Conservation (phyloP, 106 monocot genomes). For the Ottelia alismoides region DNA sequence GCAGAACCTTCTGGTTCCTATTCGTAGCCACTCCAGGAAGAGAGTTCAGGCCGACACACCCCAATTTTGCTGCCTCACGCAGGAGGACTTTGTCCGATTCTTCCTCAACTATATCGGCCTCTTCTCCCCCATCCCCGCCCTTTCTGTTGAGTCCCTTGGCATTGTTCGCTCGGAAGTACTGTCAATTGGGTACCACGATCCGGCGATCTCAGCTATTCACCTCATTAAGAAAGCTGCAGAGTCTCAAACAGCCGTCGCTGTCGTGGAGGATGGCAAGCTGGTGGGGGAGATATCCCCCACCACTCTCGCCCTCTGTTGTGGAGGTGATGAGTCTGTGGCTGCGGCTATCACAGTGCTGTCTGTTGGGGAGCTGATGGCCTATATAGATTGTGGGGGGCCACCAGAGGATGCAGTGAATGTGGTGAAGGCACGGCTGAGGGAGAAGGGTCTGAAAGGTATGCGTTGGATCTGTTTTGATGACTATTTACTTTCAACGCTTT, state of each 20-base stretch:
- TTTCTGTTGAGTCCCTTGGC: conserved; percentile 35
- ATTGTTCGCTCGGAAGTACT: conserved; percentile 34
- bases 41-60: conserved; percentile 1
- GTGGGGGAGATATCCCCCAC: conserved; percentile 56
- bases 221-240: conserved; percentile 31
- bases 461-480: no score
- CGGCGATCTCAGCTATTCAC: conserved; percentile 39
- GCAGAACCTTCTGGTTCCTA: conserved; percentile 31
- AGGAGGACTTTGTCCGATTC: conserved; percentile 53
- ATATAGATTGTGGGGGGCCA: conserved; percentile 46
- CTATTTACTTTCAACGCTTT: no score
- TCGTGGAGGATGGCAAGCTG: conserved; percentile 37
- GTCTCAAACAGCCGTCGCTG: conserved; percentile 40
- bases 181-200: conserved; percentile 22
- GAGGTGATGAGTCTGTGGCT: conserved; percentile 38
- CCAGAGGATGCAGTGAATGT: conserved; percentile 21
- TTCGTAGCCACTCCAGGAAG: conserved; percentile 17
- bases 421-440: conserved; percentile 25
- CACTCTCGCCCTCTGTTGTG: conserved; percentile 38
- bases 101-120: conserved; percentile 50
- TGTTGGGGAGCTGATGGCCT: no score
- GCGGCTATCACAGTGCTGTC: conserved; percentile 46
- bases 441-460: conserved; percentile 29
- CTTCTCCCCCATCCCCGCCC: conserved; percentile 36
- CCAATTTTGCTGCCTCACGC: conserved; percentile 48